A percentile compares a stretch with the other conserved stretches of the same genome.
These are phyloP conservation scores for Neofusicoccum cordaticola DNA, from an alignment of 2,329 filamentous ascomycete genomes.

Conservation along the genomic window DNA sequence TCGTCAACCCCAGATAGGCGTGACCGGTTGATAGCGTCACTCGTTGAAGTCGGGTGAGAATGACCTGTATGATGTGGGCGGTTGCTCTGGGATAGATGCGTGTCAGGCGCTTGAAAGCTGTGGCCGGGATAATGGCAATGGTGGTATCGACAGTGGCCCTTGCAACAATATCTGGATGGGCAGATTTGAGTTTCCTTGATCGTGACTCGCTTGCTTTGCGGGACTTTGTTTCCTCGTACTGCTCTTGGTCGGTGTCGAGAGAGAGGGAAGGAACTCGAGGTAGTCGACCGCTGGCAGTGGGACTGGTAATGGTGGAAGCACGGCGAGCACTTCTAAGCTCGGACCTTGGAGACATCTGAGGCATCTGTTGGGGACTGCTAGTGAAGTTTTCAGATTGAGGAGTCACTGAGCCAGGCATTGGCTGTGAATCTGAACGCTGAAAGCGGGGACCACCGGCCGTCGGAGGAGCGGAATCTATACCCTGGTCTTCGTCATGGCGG, in stretches of 20 bases:
- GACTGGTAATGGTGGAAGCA: slow-evolving; percentile 29
- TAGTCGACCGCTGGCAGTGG: slow-evolving; percentile 34
- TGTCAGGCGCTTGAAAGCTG: slow-evolving; percentile 88
- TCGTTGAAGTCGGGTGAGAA: slow-evolving; percentile 86
- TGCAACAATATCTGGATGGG: slow-evolving; percentile 96
- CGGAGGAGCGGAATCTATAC: slow-evolving; percentile 47
- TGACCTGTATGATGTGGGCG: slow-evolving; percentile 96
- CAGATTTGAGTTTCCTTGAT: slow-evolving; percentile 61
- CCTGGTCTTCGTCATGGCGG: slow-evolving; percentile 59
- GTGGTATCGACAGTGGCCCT: slow-evolving; percentile 94
- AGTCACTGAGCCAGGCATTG: slow-evolving; percentile 25
- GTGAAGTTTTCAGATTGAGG: slow-evolving; percentile 36
- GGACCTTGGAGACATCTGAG: slow-evolving; percentile 27
- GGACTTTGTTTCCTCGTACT: slow-evolving; percentile 18
- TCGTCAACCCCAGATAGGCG: slow-evolving; percentile 87
- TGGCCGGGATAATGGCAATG: slow-evolving; percentile 96
- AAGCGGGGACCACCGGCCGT: slow-evolving; percentile 23
- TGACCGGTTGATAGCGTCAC: slow-evolving; percentile 94
- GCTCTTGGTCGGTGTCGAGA: slow-evolving; percentile 49
- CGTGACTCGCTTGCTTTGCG: slow-evolving; percentile 23
- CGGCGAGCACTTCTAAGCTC: slow-evolving; percentile 26
- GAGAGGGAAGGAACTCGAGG: slow-evolving; percentile 72
- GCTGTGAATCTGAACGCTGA: slow-evolving; percentile 19
- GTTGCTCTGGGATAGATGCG: slow-evolving; percentile 94
- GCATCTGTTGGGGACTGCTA: slow-evolving; percentile 34